Evolutionary conservation across 805 yeast species (phyloP).

Genomic region (Pichia manshurica): DNA sequence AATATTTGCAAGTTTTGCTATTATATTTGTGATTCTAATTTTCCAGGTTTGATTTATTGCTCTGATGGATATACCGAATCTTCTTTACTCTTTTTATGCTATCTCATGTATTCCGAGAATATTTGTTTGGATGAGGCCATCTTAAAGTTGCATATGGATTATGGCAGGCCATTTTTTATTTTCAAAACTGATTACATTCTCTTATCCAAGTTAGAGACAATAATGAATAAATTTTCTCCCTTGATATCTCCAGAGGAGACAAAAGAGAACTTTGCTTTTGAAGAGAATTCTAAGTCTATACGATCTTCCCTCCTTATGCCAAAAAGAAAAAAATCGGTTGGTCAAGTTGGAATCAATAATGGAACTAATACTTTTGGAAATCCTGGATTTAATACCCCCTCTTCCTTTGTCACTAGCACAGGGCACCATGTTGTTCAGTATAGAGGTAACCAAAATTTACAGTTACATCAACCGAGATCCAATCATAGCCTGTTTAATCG

Average conservation of each 20-base stretch:
- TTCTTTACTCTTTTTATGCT: slow-evolving; percentile 67
- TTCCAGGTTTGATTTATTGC: slow-evolving; percentile 61
- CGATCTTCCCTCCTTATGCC: slow-evolving; percentile 21
- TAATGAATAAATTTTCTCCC: slow-evolving; percentile 61
- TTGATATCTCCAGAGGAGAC: slow-evolving; percentile 3
- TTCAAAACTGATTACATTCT: slow-evolving; percentile 71
- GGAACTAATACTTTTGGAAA: neutral
- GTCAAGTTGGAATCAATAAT: slow-evolving; percentile 8
- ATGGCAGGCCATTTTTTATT: slow-evolving; percentile 76
- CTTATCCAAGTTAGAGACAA: slow-evolving; percentile 56
- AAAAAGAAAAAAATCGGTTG: slow-evolving; percentile 5
- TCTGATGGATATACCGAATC: slow-evolving; percentile 93
- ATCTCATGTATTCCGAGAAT: slow-evolving; percentile 62
- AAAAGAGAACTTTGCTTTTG: slow-evolving; percentile 13
- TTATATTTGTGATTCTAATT: slow-evolving; percentile 30
- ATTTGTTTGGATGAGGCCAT: slow-evolving; percentile 59
- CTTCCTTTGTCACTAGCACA: slow-evolving; percentile 24
- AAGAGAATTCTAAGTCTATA: slow-evolving; percentile 18
- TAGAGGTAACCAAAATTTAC: slow-evolving; percentile 14
- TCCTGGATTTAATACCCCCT: neutral
- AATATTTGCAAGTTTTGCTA: slow-evolving; percentile 66
- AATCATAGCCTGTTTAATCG: too few relatives aligned
- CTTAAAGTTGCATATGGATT: slow-evolving; percentile 52
- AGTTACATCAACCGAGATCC: neutral
- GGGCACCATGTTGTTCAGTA: slow-evolving; percentile 29